Base-by-base conservation (phyloP, 345 rosid genomes). In the Lagerstroemia speciosa region DNA sequence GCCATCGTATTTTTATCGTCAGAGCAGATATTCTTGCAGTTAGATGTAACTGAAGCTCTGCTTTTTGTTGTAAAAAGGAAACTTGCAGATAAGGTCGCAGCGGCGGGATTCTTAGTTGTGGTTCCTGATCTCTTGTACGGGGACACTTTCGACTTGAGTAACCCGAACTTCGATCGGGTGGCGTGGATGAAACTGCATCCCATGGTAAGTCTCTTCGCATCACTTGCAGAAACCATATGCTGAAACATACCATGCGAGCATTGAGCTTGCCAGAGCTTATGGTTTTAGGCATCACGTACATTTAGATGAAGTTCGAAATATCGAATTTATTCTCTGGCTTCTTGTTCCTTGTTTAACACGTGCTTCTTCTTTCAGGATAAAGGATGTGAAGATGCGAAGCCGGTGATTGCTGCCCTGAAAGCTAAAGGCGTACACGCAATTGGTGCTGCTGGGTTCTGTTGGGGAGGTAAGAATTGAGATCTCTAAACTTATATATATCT, bases 401-500 rank as follows among this genome's bases (percentile, higher is more conserved):
- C 26, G 10, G 80, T 79, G 33, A 66, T 79, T 77, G 76, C 69
- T 16, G 81, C 77, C n/a, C 48, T 79, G 27, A 79, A 45, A 60
- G 69, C 76, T 30, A 77, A 66, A 66, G 83, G 81, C 10, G 26
- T 75, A 6, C 66, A 71, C 22, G 67, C 81, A 22, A 71, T 77
- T 46, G 81, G 83, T 0, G 81, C 73, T 34, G 83, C 83, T 24
- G 85, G 85, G 20, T 77, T 77, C 69, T 82, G 85, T 41, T 82
- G 85, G 85, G 85, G 83, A 31, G 85, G 79, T 79, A 48, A 58
- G 71, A 37, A 6, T 20, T 26, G 8, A 16, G 45, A 33, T 33
- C 9, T 57, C 22, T 24, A 34, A 34, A 12, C 29, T 6, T 17
- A 26, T 33, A 26, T 48, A 5, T 31, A 8, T 24, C 34, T 45